phyloP scores from a whole-genome alignment of 768 basidiomycete species.

The Auricularia auricula-judae region DNA sequence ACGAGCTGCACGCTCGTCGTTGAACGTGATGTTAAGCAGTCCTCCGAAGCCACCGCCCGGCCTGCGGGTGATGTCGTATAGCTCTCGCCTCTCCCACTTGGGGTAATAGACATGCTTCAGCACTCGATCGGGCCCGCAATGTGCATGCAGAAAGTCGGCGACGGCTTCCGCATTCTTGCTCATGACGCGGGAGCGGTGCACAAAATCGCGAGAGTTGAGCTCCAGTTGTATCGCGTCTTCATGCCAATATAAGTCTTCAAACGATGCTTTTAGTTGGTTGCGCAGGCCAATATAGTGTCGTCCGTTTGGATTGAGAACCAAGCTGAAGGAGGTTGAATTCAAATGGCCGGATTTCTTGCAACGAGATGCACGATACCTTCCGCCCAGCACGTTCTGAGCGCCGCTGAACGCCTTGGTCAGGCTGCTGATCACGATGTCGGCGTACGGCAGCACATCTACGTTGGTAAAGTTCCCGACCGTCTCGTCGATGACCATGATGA shows the following conservation, averaged over 20 bases:
- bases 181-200: slow-evolving; percentile 28
- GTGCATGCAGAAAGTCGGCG: slow-evolving; percentile 29
- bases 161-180: slow-evolving; percentile 37
- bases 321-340: slow-evolving; percentile 16
- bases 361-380: slow-evolving; percentile 25
- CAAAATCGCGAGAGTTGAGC: slow-evolving; percentile 41
- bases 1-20: slow-evolving; percentile 25
- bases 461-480: slow-evolving; percentile 43
- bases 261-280: slow-evolving; percentile 20
- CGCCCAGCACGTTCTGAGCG: slow-evolving; percentile 43
- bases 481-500: slow-evolving; percentile 42
- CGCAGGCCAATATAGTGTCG: slow-evolving; percentile 28
- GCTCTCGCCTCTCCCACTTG: slow-evolving; percentile 30
- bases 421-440: slow-evolving; percentile 39
- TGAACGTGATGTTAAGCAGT: slow-evolving; percentile 35
- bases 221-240: slow-evolving; percentile 45
- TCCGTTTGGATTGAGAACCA: slow-evolving; percentile 37
- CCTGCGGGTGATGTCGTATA: slow-evolving; percentile 20
- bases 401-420: slow-evolving; percentile 46
- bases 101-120: slow-evolving; percentile 38
- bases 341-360: background rate
- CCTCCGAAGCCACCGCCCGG: slow-evolving; percentile 28
- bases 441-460: slow-evolving; percentile 33
- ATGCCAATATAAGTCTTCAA: slow-evolving; percentile 36
- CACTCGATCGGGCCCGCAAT: slow-evolving; percentile 11